Evolutionary conservation across 352 stramenopile genomes (phyloP).

Genomic region (Pythium pyrilobum): DNA sequence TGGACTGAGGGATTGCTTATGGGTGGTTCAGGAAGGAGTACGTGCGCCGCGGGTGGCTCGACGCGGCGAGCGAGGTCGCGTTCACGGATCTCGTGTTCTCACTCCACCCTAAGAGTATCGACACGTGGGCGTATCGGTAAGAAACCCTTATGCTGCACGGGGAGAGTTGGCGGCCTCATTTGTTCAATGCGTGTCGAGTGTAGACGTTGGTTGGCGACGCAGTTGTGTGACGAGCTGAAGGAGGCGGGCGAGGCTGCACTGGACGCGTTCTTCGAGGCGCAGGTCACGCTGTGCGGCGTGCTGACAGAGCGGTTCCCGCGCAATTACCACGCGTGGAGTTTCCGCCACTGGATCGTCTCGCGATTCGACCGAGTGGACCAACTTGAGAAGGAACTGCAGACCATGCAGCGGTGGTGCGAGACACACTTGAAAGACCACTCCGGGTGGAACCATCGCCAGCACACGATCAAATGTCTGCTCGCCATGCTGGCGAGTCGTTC

Average conservation of each 20-base stretch:
- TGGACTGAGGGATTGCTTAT: not conserved
- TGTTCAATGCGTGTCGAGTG: not conserved
- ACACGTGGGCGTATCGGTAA: constrained; percentile 81
- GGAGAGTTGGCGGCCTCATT: not conserved
- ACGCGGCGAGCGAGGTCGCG: constrained; percentile 37
- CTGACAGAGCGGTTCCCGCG: constrained; percentile 60
- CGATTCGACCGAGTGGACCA: constrained; percentile 16
- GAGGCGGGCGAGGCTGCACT: constrained; percentile 16
- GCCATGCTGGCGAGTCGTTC: too few relatives aligned
- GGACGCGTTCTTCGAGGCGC: constrained; percentile 34
- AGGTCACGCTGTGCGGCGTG: constrained; percentile 43
- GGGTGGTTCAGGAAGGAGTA: constrained; percentile 42
- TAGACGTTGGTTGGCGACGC: constrained; percentile 53
- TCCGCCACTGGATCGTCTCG: constrained; percentile 69
- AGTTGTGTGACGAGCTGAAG: constrained; percentile 18
- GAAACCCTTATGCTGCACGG: too few relatives aligned
- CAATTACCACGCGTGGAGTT: constrained; percentile 86
- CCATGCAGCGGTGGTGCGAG: constrained; percentile 56
- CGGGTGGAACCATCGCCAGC: constrained; percentile 75
- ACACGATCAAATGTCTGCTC: constrained; percentile 34
- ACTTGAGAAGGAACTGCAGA: constrained; percentile 35
- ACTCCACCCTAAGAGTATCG: constrained; percentile 80
- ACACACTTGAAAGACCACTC: constrained; percentile 72
- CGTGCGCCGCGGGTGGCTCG: constrained; percentile 34
- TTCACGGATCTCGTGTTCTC: constrained; percentile 75